Base-by-base conservation (phyloP, 106 monocot species). In the Dioscorea zingiberensis region DNA sequence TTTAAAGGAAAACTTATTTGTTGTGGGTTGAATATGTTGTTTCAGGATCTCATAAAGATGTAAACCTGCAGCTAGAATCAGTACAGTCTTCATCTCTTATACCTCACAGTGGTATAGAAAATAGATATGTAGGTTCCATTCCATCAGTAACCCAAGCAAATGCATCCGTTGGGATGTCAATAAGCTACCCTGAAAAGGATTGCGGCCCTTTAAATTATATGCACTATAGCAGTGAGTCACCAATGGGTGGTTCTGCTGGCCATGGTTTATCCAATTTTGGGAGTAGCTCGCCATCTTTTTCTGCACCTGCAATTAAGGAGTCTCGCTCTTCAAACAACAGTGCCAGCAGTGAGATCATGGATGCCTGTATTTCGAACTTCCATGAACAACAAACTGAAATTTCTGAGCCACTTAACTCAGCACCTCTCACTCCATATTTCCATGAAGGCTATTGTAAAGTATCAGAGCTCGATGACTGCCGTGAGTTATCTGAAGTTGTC, bases 391-490 rank as follows among this genome's bases (percentile, higher is more conserved):
- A 70, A n/a, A 65, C 48, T 22, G 76, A 47, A 71, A 67, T 55
- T 72, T 38, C 64, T 70, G 69, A 69, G 66, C 82, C 79, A 16
- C 62, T 60, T 54, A 74, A 78, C 61, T 80, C 78, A 22, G 56
- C 58, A 27, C 80, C 73, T 68, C 83, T 83, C 57, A 55, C 71
- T 27, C 80, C 77, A 11, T 88, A 83, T 72, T 76, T 94, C 71
- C 68, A 84, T 17, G 89, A 94, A 54, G 87, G 82, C 60, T 94
- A 94, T 65, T 90, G 84, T 73, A 87, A 90, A 63, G 76, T 80
- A 68, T 77, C 79, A 17, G 89, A 84, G 48, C 59, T 84, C 48
- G 84, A 94, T 82, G 86, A 79, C 47, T 68, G 79, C 74, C 74
- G 81, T 77, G 86, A 87, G 64, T 74, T 79, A 71, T 81, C 75